Percentiles rank a stretch among this genome's conserved stretches.
Conservation (phyloP, 257 asterid species). For the Coffea eugenioides region DNA sequence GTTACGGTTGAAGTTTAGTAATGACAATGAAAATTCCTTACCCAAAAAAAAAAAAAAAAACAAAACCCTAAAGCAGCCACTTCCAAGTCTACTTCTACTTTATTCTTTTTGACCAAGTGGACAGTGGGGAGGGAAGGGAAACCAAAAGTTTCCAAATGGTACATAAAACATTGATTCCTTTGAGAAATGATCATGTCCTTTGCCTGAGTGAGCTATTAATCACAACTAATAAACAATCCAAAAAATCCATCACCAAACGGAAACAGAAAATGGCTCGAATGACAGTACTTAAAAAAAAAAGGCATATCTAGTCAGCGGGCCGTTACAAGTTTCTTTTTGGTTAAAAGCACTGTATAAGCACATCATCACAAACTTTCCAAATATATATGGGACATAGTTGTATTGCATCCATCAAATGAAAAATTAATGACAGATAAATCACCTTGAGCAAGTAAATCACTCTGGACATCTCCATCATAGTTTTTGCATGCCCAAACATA, state of each 20-base stretch:
- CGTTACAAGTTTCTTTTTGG: neutral
- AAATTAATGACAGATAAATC: slow-evolving; percentile 16
- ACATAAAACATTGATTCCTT: neutral
- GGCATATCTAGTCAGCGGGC: neutral
- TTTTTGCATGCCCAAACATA: slow-evolving; percentile 98
- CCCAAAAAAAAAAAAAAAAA: too few species aligned
- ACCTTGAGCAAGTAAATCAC: slow-evolving; percentile 99
- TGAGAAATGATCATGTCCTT: neutral
- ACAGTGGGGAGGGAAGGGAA: neutral
- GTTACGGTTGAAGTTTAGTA: neutral
- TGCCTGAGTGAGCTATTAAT: neutral
- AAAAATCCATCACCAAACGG: neutral
- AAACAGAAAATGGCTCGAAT: neutral
- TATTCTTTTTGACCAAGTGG: neutral
- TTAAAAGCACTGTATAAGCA: neutral
- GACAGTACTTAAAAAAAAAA: neutral
- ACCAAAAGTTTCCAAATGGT: neutral
- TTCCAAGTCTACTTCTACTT: neutral
- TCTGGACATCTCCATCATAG: slow-evolving; percentile 94
- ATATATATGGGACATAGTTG: neutral
- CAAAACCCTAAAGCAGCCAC: neutral
- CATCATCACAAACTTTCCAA: neutral
- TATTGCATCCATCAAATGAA: slow-evolving; percentile 5
- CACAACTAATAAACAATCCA: neutral
- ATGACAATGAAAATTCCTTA: neutral